A percentile compares a stretch with the other conserved stretches of the same genome.
Evolutionary conservation across 495 filamentous ascomycete genomes (phyloP).

Genomic region (Penicillium canescens): DNA sequence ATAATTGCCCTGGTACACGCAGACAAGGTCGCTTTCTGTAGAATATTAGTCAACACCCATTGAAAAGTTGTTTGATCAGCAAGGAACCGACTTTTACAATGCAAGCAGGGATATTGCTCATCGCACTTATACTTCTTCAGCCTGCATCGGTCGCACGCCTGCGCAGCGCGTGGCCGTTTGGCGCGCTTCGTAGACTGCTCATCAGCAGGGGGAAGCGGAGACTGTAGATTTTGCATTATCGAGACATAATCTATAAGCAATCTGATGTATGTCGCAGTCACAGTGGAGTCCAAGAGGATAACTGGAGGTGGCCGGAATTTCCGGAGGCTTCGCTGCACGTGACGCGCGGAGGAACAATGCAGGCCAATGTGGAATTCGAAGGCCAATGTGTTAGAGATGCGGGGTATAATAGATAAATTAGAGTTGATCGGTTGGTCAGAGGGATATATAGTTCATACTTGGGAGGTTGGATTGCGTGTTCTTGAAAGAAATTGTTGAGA

Average conservation of each 20-base stretch:
- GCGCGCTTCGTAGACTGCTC: constrained; percentile 28
- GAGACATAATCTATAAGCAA: constrained; percentile 5
- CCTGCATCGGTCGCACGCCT: constrained; percentile 44
- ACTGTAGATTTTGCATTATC: constrained; percentile 19
- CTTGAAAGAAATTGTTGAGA: too few species aligned
- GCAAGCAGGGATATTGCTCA: constrained; percentile 40
- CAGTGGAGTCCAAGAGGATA: constrained; percentile 12
- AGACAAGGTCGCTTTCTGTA: constrained; percentile 31
- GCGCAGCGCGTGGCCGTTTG: constrained; percentile 41
- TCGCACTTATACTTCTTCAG: constrained; percentile 48
- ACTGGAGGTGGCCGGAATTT: constrained; percentile 13
- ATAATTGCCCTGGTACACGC: constrained; percentile 40
- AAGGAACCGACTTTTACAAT: constrained; percentile 37
- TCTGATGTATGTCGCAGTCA: constrained; percentile 4
- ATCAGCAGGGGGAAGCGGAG: constrained; percentile 13
- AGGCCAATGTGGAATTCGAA: not conserved
- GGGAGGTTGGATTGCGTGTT: too few species aligned
- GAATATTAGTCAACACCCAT: not conserved
- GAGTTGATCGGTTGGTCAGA: too few species aligned
- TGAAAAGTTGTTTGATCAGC: too few species aligned
- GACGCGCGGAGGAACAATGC: constrained; percentile 1
- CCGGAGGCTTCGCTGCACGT: constrained; percentile 12
- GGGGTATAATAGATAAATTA: not conserved
- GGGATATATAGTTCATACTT: too few species aligned
- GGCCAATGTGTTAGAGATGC: not conserved